Conservation (phyloP, 805 yeast genomes). For the Candida glaebosa region DNA sequence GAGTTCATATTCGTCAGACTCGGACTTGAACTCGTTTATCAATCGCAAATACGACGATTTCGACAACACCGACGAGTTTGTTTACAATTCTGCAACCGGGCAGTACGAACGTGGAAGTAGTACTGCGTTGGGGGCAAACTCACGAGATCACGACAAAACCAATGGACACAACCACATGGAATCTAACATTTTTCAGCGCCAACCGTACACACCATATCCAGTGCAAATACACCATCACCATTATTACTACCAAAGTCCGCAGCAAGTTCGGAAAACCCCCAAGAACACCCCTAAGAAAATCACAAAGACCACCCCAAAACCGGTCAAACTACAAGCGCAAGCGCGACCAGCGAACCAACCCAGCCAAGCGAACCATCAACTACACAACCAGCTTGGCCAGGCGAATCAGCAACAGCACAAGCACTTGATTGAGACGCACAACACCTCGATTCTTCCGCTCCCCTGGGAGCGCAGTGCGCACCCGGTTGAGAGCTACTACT, state of each 20-base stretch:
- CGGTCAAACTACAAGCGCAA: no score
- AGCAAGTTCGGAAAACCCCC: background rate
- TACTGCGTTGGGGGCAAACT: background rate
- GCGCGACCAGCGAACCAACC: background rate
- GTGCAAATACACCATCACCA: slow-evolving; percentile 45
- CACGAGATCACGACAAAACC: background rate
- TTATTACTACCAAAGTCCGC: slow-evolving; percentile 26
- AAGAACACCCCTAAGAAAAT: background rate
- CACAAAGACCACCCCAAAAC: background rate
- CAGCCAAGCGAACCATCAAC: background rate
- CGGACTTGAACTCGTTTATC: slow-evolving; percentile 15
- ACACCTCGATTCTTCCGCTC: slow-evolving; percentile 37
- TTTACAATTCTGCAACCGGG: slow-evolving; percentile 14
- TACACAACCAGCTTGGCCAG: slow-evolving; percentile 3
- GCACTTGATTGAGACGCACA: no score
- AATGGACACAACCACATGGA: background rate
- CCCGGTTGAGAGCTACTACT: slow-evolving; percentile 53
- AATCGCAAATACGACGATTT: slow-evolving; percentile 10
- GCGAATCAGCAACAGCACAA: background rate
- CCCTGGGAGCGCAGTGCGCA: slow-evolving; percentile 56
- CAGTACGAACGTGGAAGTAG: slow-evolving; percentile 13
- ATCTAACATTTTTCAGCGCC: slow-evolving; percentile 1
- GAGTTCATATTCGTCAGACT: slow-evolving; percentile 11
- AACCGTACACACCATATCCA: slow-evolving; percentile 5
- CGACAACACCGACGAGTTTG: slow-evolving; percentile 11